Percentiles rank a stretch among this genome's conserved stretches.
Conservation (phyloP, 164 flowering plant genomes). For the Hamamelis virginiana region DNA sequence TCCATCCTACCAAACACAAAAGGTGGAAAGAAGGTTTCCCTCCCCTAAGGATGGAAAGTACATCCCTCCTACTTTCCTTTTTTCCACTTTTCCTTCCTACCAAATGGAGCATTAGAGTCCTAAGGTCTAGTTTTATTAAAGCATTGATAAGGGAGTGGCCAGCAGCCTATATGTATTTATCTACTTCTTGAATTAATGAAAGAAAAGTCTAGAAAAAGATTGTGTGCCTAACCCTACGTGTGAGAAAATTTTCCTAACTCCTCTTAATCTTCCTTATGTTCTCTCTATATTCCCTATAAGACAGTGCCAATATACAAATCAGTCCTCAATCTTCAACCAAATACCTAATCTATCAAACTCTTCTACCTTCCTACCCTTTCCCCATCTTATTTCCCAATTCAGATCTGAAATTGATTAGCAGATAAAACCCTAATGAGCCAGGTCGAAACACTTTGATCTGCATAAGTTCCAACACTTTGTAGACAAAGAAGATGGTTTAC, state of each 20-base stretch:
- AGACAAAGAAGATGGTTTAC: not conserved
- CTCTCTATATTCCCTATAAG: not conserved
- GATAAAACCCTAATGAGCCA: not conserved
- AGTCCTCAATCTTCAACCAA: not conserved
- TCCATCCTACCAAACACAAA: too few relatives aligned
- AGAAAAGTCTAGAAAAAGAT: not conserved
- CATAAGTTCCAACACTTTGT: not conserved
- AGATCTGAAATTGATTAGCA: not conserved
- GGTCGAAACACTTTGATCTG: not conserved
- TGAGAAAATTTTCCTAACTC: not conserved
- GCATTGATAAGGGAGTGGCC: too few relatives aligned
- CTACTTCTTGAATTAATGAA: not conserved
- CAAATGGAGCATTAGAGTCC: too few relatives aligned
- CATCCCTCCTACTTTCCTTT: too few relatives aligned
- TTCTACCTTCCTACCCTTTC: not conserved
- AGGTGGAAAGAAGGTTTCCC: too few relatives aligned
- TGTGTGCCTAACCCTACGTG: not conserved
- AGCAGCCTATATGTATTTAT: too few relatives aligned
- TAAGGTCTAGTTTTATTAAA: too few relatives aligned
- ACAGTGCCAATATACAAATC: not conserved
- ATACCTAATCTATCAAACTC: not conserved
- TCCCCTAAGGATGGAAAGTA: too few relatives aligned
- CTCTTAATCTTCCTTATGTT: not conserved
- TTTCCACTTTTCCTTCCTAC: too few relatives aligned
- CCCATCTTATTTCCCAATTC: not conserved